Evolutionary conservation across 2,329 filamentous ascomycete genomes (phyloP).

Genomic region (Coniochaeta sp.): DNA sequence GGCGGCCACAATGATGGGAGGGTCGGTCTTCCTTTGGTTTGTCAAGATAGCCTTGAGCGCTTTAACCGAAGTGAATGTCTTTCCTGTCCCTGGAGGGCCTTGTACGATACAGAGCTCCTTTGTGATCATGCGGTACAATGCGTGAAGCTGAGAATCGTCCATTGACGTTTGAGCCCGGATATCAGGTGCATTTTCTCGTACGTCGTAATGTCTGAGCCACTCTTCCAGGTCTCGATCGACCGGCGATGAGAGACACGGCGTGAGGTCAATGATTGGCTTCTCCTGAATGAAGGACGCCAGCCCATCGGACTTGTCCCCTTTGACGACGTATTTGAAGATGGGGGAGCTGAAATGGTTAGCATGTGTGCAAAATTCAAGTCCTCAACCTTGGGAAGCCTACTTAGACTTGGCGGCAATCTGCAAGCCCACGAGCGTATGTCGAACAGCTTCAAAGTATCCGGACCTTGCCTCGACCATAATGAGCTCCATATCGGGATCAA

Average conservation of each 20-base stretch:
- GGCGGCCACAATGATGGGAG: constrained; percentile 70
- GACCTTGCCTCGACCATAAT: constrained; percentile 71
- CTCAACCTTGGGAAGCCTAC: constrained; percentile 21
- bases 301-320: constrained; percentile 26
- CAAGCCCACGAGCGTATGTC: constrained; percentile 65
- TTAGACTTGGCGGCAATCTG: constrained; percentile 44
- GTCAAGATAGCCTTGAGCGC: constrained; percentile 59
- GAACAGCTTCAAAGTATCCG: constrained; percentile 70
- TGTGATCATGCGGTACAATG: constrained; percentile 62
- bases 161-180: constrained; percentile 33
- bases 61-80: constrained; percentile 73
- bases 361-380: not conserved
- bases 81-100: constrained; percentile 68
- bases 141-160: constrained; percentile 63
- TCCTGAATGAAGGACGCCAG: constrained; percentile 21
- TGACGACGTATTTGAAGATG: constrained; percentile 54
- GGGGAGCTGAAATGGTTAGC: constrained; percentile 35
- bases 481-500: constrained; percentile 63
- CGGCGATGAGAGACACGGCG: constrained; percentile 20
- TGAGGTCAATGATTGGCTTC: constrained; percentile 23
- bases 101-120: constrained; percentile 70
- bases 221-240: constrained; percentile 3
- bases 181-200: constrained; percentile 16
- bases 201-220: constrained; percentile 9
- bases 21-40: constrained; percentile 46